These are phyloP conservation scores for Sequoia sempervirens DNA, from an alignment of 75 land plant genomes.

Conservation along the genomic window DNA sequence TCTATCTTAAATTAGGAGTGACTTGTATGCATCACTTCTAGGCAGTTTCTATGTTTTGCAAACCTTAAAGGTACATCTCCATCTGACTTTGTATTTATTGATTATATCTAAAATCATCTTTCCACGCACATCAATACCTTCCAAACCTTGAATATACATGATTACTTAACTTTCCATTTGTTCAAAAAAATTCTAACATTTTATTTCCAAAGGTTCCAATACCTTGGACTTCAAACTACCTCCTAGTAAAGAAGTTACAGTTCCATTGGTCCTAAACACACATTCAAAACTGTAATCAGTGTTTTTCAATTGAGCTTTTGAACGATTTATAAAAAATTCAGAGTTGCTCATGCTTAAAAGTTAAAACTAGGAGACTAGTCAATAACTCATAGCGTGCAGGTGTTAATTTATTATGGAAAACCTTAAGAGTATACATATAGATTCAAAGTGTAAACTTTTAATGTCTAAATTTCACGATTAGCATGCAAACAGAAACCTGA, in stretches of 20 bases:
- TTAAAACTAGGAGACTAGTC: neutral
- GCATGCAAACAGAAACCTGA: neutral
- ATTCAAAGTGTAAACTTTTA: neutral
- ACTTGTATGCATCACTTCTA: too few species aligned
- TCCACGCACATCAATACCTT: too few species aligned
- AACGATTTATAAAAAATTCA: neutral
- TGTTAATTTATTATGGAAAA: neutral
- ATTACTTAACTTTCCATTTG: too few species aligned
- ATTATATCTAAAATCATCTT: too few species aligned
- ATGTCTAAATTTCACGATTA: neutral
- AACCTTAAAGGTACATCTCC: too few species aligned
- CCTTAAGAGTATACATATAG: neutral
- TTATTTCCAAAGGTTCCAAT: neutral
- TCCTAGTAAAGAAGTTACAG: neutral
- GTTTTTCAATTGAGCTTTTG: neutral
- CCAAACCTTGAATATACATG: too few species aligned
- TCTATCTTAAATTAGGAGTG: too few species aligned
- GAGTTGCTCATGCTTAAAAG: neutral
- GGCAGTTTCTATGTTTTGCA: too few species aligned
- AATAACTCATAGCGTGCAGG: neutral
- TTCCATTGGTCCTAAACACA: neutral
- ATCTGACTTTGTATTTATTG: too few species aligned
- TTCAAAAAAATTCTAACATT: too few species aligned
- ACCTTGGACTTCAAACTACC: neutral
- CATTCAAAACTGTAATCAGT: neutral